Conservation (phyloP, 768 basidiomycete genomes). For the Phanerodontia chrysosporium region DNA sequence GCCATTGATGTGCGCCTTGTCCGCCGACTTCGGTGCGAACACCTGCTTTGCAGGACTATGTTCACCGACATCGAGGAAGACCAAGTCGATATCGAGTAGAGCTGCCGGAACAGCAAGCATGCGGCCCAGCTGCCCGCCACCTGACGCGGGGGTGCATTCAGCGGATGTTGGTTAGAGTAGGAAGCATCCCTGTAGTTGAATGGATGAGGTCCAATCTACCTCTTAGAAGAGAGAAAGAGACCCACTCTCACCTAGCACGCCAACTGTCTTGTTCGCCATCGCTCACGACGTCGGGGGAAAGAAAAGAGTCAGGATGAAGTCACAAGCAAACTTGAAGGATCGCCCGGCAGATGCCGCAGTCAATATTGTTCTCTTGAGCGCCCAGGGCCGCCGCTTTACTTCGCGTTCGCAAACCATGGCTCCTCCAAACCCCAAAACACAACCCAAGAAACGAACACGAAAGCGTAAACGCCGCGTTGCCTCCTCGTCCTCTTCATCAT, state of each 20-base stretch:
- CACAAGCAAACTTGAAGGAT: neutral
- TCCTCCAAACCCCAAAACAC: constrained; percentile 16
- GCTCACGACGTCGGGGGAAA: neutral
- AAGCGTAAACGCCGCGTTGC: constrained; percentile 32
- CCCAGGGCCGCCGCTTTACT: neutral
- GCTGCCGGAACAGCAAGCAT: constrained; percentile 94
- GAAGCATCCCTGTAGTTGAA: neutral
- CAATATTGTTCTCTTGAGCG: neutral
- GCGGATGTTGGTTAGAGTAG: neutral
- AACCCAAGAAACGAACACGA: constrained; percentile 26
- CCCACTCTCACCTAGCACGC: constrained; percentile 36
- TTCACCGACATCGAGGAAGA: constrained; percentile 83
- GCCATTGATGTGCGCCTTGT: constrained; percentile 73
- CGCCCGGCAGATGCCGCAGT: constrained; percentile 6
- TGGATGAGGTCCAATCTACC: too few relatives aligned
- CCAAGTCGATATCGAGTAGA: constrained; percentile 74
- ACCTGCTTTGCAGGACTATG: constrained; percentile 88
- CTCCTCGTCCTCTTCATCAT: constrained; percentile 25
- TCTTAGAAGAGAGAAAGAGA: constrained; percentile 2
- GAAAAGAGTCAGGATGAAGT: neutral
- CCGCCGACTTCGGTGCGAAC: constrained; percentile 46
- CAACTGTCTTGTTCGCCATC: constrained; percentile 28
- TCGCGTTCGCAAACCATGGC: neutral
- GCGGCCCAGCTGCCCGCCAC: constrained; percentile 95
- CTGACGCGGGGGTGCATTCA: constrained; percentile 34